Percentiles rank a stretch among this genome's conserved stretches.
These are phyloP conservation scores for Astrothelium subdiscretum DNA, from an alignment of 495 filamentous ascomycete species.

Conservation along the genomic window DNA sequence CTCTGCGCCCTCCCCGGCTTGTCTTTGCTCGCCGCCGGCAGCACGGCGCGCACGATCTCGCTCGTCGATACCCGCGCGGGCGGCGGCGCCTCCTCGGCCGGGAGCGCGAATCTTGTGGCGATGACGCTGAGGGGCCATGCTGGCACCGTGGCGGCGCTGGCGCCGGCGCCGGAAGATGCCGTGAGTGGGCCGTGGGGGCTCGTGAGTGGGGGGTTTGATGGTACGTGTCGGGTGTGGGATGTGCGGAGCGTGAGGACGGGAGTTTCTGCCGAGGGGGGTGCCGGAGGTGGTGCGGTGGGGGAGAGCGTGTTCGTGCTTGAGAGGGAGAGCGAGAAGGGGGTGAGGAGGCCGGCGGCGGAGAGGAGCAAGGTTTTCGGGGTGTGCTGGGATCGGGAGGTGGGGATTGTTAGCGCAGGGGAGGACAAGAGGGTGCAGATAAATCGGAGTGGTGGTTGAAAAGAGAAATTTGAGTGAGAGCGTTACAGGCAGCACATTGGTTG, in stretches of 20 bases:
- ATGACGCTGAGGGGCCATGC: conserved; percentile 85
- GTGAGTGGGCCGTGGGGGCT: conserved; percentile 26
- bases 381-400: conserved; percentile 69
- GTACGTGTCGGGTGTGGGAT: conserved; percentile 88
- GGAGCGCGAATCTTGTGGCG: conserved; percentile 55
- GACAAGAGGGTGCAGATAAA: conserved; percentile 92
- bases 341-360: conserved; percentile 50
- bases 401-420: conserved; percentile 85
- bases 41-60: conserved; percentile 74
- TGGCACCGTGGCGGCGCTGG: conserved; percentile 63
- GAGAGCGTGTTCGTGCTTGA: conserved; percentile 71
- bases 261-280: too few relatives aligned
- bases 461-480: not conserved
- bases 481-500: too few relatives aligned
- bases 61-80: conserved; percentile 76
- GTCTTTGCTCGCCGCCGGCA: conserved; percentile 72
- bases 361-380: conserved; percentile 86
- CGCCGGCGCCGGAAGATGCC: not conserved
- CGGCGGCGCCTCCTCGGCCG: not conserved
- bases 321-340: conserved; percentile 45
- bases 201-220: conserved; percentile 75
- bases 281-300: conserved; percentile 48
- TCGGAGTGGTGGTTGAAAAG: conserved; percentile 11
- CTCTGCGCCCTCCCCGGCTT: conserved; percentile 55
- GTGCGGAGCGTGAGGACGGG: conserved; percentile 40